Conservation (phyloP, 2,329 filamentous ascomycete genomes). For the Microthyrium microscopicum region DNA sequence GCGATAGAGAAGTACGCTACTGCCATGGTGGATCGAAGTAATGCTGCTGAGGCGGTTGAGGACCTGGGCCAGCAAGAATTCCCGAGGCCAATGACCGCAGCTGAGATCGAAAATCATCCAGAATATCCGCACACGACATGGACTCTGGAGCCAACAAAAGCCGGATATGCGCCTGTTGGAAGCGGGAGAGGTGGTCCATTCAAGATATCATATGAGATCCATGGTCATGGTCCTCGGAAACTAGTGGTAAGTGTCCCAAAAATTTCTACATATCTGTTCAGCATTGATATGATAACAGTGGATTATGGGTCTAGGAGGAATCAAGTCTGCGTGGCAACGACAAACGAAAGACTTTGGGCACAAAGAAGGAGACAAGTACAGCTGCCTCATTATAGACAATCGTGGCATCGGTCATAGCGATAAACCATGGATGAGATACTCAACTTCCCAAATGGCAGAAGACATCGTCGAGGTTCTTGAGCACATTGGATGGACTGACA, state of each 20-base stretch:
- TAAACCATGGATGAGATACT: conserved; percentile 62
- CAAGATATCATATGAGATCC: conserved; percentile 61
- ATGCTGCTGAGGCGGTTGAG: too few relatives aligned
- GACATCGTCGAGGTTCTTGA: conserved; percentile 56
- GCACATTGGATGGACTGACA: conserved; percentile 50
- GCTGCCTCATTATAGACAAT: conserved; percentile 66
- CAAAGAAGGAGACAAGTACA: conserved; percentile 47
- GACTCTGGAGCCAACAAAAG: conserved; percentile 48
- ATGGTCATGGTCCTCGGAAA: conserved; percentile 56
- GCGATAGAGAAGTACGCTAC: too few relatives aligned
- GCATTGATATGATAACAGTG: conserved; percentile 33
- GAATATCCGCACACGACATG: conserved; percentile 52
- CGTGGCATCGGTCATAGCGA: conserved; percentile 68
- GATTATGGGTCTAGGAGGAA: conserved; percentile 64
- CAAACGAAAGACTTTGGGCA: conserved; percentile 75
- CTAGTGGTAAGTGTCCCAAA: conserved; percentile 44
- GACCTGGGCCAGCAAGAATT: too few relatives aligned
- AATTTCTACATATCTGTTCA: not conserved
- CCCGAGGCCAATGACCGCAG: conserved; percentile 27
- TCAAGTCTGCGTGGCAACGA: conserved; percentile 58
- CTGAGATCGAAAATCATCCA: conserved; percentile 46
- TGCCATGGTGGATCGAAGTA: too few relatives aligned
- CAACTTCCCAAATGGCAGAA: conserved; percentile 68
- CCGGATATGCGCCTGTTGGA: conserved; percentile 49
- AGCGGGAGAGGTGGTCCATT: conserved; percentile 56